Evolutionary conservation across 1,139 yeast genomes (phyloP), one percentile per base, ranked within the genome.

Genomic region (Taphrina betulina): DNA sequence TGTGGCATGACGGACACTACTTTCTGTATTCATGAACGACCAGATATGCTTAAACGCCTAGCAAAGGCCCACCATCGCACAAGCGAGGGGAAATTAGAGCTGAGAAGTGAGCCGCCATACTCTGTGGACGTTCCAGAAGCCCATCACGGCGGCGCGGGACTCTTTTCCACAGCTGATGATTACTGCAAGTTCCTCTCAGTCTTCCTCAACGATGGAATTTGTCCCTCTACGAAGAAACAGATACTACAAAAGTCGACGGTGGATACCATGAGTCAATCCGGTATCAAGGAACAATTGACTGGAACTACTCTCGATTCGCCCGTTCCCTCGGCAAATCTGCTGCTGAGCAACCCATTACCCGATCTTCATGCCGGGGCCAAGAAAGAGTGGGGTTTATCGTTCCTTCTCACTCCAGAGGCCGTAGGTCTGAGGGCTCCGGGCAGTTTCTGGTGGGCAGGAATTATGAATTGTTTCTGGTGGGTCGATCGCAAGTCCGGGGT

Each of bases 381-480:
- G 7, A 64, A 63, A 45, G 65, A 63, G 10, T 64, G 67, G 71
- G 67, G 56, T 55, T 62, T 51, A 34, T 57, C 59, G 14, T 58
- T 43, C 58, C 60, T 55, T 58, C 56, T 58, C 31, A 56, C 58
- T 31, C 26, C 37, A 12, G 53, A 53, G n/a, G 41, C 53, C 26
- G 31, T 26, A 7, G 31, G 31, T 7, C 12, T 12, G 7, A 7
- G 31, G 12, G 61, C 70, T 19, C 68, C 71, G 0, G 69, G 75
- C 0, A 62, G 75, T 3, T 61, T 72, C 19, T 72, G 71, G 62
- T 77, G 81, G 80, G 67, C 72, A 36, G 80, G 80, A 0, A 65
- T 76, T 56, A 77, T 76, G 22, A 77, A 75, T 61, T 66, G 75
- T 38, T 74, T 64, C 63, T 77, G 68, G 64, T 77, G 80, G 79